Percentiles rank a stretch among this genome's conserved stretches.
Evolutionary conservation across 441 rosid genomes (phyloP).

Genomic region (Adansonia grandidieri): DNA sequence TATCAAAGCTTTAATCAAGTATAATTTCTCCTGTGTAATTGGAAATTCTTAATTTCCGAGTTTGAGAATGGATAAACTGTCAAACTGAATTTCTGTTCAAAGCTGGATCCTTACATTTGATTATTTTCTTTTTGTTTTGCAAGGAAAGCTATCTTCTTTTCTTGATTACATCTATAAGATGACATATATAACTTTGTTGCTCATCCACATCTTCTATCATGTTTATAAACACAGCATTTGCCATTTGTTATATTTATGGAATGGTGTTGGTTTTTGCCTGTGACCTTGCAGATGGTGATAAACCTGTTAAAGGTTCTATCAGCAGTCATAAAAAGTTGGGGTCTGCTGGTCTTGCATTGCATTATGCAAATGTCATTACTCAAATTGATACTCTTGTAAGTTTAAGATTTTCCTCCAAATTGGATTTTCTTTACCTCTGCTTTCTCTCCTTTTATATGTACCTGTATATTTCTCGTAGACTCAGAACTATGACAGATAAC

Average conservation of each 20-base stretch:
- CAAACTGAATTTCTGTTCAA: background rate
- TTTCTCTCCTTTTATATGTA: slow-evolving; percentile 5
- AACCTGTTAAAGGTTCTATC: slow-evolving; percentile 47
- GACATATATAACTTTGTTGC: background rate
- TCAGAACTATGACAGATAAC: background rate
- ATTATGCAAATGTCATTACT: slow-evolving; percentile 91
- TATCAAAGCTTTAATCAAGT: background rate
- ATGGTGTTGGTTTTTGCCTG: slow-evolving; percentile 10
- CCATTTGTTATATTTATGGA: background rate
- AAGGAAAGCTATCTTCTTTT: slow-evolving; percentile 5
- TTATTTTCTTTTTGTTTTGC: background rate
- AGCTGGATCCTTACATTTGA: background rate
- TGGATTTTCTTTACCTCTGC: slow-evolving; percentile 25
- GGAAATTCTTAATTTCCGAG: slow-evolving; percentile 2
- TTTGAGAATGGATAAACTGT: slow-evolving; percentile 5
- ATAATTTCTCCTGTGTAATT: background rate
- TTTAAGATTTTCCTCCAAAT: slow-evolving; percentile 25
- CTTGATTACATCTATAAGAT: background rate
- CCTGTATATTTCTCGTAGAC: background rate
- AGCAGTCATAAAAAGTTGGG: slow-evolving; percentile 71
- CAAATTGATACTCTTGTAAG: slow-evolving; percentile 97
- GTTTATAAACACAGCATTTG: background rate
- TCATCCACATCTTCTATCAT: slow-evolving; percentile 18
- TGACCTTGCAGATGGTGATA: slow-evolving; percentile 65
- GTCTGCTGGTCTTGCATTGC: slow-evolving; percentile 97